Conservation (phyloP, 2,329 filamentous ascomycete genomes). For the Penicillium glabrum region DNA sequence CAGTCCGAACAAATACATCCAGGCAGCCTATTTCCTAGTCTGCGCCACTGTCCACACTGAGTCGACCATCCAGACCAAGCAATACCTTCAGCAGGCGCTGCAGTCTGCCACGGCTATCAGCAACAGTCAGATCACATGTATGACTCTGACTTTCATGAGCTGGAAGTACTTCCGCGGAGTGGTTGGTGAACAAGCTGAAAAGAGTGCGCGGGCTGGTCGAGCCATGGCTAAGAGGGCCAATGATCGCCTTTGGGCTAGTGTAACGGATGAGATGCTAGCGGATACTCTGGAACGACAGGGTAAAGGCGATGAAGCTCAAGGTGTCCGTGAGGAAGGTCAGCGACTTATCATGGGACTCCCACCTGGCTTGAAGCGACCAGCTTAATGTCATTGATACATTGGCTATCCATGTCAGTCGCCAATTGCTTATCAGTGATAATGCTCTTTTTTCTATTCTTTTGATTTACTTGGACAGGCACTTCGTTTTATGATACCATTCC, state of each 20-base stretch:
- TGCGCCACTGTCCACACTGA: conserved; percentile 65
- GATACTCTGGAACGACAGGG: conserved; percentile 74
- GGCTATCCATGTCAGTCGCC: not conserved
- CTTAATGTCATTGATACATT: conserved; percentile 5
- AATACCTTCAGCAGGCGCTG: conserved; percentile 72
- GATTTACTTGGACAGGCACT: conserved; percentile 14
- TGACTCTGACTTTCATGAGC: conserved; percentile 83
- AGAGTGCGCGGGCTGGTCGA: conserved; percentile 69
- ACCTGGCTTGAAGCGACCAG: conserved; percentile 32
- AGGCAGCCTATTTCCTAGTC: conserved; percentile 74
- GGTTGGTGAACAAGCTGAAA: conserved; percentile 76
- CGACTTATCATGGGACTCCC: conserved; percentile 40
- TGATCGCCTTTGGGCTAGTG: conserved; percentile 75
- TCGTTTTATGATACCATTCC: conserved; percentile 32
- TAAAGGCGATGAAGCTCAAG: conserved; percentile 54
- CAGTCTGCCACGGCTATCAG: conserved; percentile 65
- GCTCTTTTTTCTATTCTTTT: conserved; percentile 4
- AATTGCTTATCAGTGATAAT: not conserved
- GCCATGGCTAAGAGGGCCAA: conserved; percentile 69
- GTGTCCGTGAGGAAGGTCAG: conserved; percentile 47
- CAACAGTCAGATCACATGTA: conserved; percentile 78
- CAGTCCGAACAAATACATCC: conserved; percentile 73
- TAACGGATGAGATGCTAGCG: conserved; percentile 75
- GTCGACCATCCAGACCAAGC: conserved; percentile 76
- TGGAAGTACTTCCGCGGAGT: conserved; percentile 78